phyloP scores from a whole-genome alignment of 106 monocot genomes.

The Dendrobium catenatum region DNA sequence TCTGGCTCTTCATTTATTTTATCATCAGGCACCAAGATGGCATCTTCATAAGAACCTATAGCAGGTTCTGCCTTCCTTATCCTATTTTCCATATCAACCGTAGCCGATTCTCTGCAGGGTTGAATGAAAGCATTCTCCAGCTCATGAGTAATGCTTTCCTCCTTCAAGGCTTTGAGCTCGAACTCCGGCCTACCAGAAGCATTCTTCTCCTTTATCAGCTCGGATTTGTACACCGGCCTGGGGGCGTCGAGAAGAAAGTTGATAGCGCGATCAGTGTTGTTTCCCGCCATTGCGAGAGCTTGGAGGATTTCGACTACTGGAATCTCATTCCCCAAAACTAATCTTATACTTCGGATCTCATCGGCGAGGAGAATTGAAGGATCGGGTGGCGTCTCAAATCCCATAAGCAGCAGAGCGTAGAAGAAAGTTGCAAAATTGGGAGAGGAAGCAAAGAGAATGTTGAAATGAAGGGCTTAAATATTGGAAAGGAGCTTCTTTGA shows the following conservation, averaged over 20 bases:
- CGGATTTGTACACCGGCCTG: conserved; percentile 30
- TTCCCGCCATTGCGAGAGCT: conserved; percentile 46
- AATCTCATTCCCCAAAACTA: conserved; percentile 24
- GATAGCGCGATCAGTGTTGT: conserved; percentile 58
- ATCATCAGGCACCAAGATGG: background rate
- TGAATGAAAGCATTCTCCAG: no score
- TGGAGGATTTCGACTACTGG: conserved; percentile 22
- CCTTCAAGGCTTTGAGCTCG: no score
- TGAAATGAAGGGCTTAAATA: background rate
- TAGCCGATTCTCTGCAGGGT: no score
- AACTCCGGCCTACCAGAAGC: background rate
- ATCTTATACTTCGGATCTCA: conserved; percentile 36
- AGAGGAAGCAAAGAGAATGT: background rate
- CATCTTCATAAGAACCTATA: background rate
- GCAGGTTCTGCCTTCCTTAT: conserved; percentile 15
- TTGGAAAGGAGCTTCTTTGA: background rate
- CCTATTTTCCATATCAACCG: background rate
- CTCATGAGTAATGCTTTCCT: background rate
- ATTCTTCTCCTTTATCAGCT: background rate
- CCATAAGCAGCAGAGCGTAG: background rate
- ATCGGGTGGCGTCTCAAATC: conserved; percentile 4
- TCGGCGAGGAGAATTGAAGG: conserved; percentile 27
- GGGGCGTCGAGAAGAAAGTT: conserved; percentile 57
- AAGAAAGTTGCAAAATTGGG: background rate
- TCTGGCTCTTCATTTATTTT: conserved; percentile 12